A percentile compares a stretch with the other conserved stretches of the same genome.
Conservation (phyloP, 2,329 filamentous ascomycete genomes). For the Cercospora sesami region DNA sequence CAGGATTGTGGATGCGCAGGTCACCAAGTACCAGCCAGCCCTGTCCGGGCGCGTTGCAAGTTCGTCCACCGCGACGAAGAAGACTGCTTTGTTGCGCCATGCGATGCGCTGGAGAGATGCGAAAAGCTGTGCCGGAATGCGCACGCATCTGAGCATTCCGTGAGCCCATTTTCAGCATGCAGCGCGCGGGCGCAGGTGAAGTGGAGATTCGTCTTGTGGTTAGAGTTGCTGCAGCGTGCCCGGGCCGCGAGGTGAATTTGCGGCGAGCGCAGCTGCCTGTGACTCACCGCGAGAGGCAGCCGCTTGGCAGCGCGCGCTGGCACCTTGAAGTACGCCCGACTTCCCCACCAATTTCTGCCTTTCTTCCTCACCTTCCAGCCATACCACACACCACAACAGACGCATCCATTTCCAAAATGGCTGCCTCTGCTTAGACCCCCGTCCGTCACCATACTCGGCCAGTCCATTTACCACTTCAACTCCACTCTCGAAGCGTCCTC, state of each 20-base stretch:
- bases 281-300: not conserved
- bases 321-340: not conserved
- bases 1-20: constrained; percentile 3
- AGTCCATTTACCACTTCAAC: constrained; percentile 28
- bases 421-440: constrained; percentile 36
- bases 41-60: not conserved
- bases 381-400: constrained; percentile 27
- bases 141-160: not conserved
- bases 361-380: constrained; percentile 18
- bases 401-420: constrained; percentile 36
- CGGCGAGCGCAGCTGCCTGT: not conserved
- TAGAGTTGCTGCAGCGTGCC: not conserved
- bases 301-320: not conserved
- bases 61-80: not conserved
- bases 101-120: not conserved
- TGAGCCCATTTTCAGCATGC: not conserved
- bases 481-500: constrained; percentile 35
- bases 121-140: not conserved
- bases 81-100: not conserved
- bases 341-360: constrained; percentile 10
- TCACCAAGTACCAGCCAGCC: constrained; percentile 6
- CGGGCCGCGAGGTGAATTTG: not conserved
- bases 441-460: constrained; percentile 36
- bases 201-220: not conserved
- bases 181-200: not conserved